These are phyloP conservation scores for Aspergillus neotritici DNA, from an alignment of 2,329 filamentous ascomycete species.

Conservation along the genomic window DNA sequence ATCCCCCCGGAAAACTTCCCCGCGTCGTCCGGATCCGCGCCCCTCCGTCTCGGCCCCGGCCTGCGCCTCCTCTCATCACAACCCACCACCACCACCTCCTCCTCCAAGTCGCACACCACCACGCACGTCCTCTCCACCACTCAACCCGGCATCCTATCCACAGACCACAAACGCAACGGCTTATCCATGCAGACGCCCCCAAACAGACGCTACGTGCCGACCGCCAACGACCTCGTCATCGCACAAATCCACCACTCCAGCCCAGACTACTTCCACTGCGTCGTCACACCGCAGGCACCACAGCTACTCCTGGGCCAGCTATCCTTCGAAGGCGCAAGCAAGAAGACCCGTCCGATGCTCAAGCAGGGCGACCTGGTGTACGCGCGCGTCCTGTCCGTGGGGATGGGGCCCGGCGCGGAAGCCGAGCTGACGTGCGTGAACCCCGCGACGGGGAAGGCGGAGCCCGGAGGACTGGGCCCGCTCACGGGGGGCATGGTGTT, in stretches of 20 bases:
- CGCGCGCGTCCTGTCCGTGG: slow-evolving; percentile 71
- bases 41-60: slow-evolving; percentile 77
- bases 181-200: slow-evolving; percentile 32
- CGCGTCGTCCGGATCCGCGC: slow-evolving; percentile 53
- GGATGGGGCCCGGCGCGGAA: slow-evolving; percentile 77
- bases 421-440: slow-evolving; percentile 88
- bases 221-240: slow-evolving; percentile 79
- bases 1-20: slow-evolving; percentile 64
- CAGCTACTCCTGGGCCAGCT: slow-evolving; percentile 73
- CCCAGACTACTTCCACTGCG: slow-evolving; percentile 73
- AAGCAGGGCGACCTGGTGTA: slow-evolving; percentile 74
- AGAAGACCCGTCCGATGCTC: slow-evolving; percentile 82
- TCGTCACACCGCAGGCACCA: slow-evolving; percentile 59
- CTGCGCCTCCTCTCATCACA: slow-evolving; percentile 72
- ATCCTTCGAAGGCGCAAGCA: slow-evolving; percentile 86
- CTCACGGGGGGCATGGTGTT: slow-evolving; percentile 83
- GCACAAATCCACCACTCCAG: slow-evolving; percentile 73
- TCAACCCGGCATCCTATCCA: slow-evolving; percentile 32
- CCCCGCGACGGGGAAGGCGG: slow-evolving; percentile 75
- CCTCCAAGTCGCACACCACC: slow-evolving; percentile 43
- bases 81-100: slow-evolving; percentile 63
- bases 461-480: slow-evolving; percentile 79
- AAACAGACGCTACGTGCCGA: slow-evolving; percentile 64
- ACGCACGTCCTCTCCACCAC: slow-evolving; percentile 34
- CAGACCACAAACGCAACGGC: slow-evolving; percentile 38